Evolutionary conservation across 768 basidiomycete species (phyloP).

Genomic region (Aureoboletus auriporus): DNA sequence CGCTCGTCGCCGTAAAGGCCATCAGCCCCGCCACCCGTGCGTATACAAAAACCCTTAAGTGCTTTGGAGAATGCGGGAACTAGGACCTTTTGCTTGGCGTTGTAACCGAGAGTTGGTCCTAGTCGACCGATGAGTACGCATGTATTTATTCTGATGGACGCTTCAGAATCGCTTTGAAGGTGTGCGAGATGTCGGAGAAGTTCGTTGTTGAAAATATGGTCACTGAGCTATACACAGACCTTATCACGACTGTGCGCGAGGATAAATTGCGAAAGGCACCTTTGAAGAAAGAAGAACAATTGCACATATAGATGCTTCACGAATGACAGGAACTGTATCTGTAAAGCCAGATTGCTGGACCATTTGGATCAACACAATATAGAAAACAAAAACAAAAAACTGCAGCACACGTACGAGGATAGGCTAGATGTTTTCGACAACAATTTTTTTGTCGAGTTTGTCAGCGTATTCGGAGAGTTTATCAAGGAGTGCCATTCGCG

Average conservation of each 20-base stretch:
- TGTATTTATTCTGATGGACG: conserved; percentile 95
- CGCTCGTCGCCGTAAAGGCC: conserved; percentile 93
- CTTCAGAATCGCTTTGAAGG: conserved; percentile 88
- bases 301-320: conserved; percentile 90
- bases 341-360: conserved; percentile 89
- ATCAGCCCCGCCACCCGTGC: conserved; percentile 91
- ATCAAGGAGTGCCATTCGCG: conserved; percentile 90
- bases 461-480: conserved; percentile 80
- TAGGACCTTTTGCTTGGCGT: conserved; percentile 94
- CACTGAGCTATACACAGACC: conserved; percentile 56
- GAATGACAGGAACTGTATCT: conserved; percentile 90
- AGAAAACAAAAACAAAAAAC: too few species aligned
- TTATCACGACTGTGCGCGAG: neutral
- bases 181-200: conserved; percentile 89
- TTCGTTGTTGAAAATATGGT: conserved; percentile 94
- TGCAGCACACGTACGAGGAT: conserved; percentile 56
- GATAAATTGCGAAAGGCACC: conserved; percentile 35
- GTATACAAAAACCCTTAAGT: conserved; percentile 90
- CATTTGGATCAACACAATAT: neutral
- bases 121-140: conserved; percentile 93
- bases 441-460: conserved; percentile 79
- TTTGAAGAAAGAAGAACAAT: conserved; percentile 83
- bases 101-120: conserved; percentile 77
- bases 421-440: conserved; percentile 89
- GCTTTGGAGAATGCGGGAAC: conserved; percentile 92